Conservation (phyloP, 2,329 filamentous ascomycete genomes). For the Colletotrichum sublineola region DNA sequence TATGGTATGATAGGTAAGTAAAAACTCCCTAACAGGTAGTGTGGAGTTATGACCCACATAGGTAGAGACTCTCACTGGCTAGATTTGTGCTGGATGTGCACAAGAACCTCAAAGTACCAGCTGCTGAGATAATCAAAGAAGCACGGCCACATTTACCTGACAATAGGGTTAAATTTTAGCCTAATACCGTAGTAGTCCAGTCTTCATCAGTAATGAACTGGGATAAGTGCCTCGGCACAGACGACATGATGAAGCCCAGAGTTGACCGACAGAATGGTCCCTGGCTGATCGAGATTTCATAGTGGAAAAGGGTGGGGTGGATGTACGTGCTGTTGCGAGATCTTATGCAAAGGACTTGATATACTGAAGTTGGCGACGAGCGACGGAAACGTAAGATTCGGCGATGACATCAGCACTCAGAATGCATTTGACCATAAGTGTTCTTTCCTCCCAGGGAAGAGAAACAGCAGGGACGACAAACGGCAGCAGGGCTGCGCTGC, state of each 20-base stretch:
- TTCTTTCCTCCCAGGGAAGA: neutral
- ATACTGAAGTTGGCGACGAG: neutral
- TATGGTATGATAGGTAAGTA: too few relatives aligned
- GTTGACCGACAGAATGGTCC: too few relatives aligned
- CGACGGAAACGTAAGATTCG: conserved; percentile 1
- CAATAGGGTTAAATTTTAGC: too few relatives aligned
- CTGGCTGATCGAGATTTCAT: neutral
- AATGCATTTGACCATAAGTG: neutral
- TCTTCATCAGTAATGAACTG: conserved; percentile 8
- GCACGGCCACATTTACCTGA: too few relatives aligned
- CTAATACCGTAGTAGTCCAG: too few relatives aligned
- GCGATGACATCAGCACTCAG: conserved; percentile 23
- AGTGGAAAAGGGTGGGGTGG: neutral
- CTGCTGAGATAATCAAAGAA: too few relatives aligned
- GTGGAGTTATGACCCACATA: too few relatives aligned
- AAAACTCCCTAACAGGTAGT: too few relatives aligned
- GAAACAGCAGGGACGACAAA: neutral
- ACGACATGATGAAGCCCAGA: neutral
- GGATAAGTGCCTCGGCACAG: neutral
- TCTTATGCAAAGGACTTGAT: neutral
- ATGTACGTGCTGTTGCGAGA: neutral
- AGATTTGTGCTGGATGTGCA: too few relatives aligned
- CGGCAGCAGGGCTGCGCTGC: conserved; percentile 1
- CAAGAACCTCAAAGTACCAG: too few relatives aligned
- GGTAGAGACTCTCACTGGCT: too few relatives aligned